A percentile compares a stretch with the other conserved stretches of the same genome.
phyloP scores from a whole-genome alignment of 108 stramenopile genomes.

The Skeletonema costatum region DNA sequence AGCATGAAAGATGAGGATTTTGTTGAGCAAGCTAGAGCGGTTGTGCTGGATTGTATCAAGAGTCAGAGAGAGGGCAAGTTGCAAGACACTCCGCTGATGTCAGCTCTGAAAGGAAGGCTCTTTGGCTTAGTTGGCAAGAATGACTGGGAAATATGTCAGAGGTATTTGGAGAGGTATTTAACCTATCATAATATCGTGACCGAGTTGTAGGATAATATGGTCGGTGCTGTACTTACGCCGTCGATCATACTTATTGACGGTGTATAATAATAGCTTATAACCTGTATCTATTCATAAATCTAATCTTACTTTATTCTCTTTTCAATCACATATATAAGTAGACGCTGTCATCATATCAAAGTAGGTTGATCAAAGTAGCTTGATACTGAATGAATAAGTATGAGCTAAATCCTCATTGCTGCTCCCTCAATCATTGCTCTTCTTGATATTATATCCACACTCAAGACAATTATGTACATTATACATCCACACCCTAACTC shows the following conservation, averaged over 20 bases:
- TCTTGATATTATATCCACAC: neutral
- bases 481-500: neutral
- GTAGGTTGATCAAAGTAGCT: too few species aligned
- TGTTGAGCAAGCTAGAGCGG: conserved; percentile 10
- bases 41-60: conserved; percentile 24
- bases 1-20: conserved; percentile 10
- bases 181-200: neutral
- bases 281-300: neutral
- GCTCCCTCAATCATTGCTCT: too few species aligned
- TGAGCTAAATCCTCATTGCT: too few species aligned
- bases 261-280: neutral
- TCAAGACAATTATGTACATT: neutral
- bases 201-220: conserved; percentile 4
- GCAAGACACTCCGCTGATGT: conserved; percentile 30
- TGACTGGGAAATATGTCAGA: neutral
- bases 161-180: neutral
- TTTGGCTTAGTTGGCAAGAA: conserved; percentile 21
- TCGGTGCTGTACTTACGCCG: neutral
- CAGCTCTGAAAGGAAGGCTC: conserved; percentile 27
- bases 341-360: too few species aligned
- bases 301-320: neutral
- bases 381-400: too few species aligned
- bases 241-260: neutral
- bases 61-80: conserved; percentile 27
- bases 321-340: too few species aligned